These are phyloP conservation scores for Sporothrix euskadiensis DNA, from an alignment of 2,329 filamentous ascomycete genomes.

Conservation along the genomic window DNA sequence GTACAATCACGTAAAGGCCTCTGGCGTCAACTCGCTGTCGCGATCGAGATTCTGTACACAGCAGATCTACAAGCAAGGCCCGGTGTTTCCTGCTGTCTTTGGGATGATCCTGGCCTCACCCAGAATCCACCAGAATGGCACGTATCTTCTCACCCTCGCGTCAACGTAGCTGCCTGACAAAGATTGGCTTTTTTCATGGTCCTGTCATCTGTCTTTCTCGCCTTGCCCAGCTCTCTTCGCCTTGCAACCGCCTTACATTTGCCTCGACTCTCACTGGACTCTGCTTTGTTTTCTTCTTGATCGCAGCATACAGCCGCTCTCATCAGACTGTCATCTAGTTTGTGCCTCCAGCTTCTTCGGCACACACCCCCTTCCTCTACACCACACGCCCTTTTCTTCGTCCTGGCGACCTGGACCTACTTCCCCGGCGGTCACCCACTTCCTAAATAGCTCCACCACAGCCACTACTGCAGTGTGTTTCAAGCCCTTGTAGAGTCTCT, in stretches of 20 bases:
- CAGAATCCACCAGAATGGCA: not conserved
- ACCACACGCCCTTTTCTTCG: not conserved
- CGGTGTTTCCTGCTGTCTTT: not conserved
- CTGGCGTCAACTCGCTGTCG: not conserved
- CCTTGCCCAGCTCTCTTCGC: not conserved
- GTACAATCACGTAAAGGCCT: not conserved
- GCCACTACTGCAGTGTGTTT: not conserved
- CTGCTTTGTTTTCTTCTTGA: not conserved
- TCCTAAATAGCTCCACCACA: not conserved
- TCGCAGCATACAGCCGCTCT: not conserved
- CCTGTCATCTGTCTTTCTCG: not conserved
- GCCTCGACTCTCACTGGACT: not conserved
- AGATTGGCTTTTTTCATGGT: not conserved
- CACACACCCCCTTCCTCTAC: no score
- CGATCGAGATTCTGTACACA: not conserved
- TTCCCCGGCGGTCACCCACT: not conserved
- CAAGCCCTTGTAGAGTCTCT: no score
- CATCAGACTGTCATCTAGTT: not conserved
- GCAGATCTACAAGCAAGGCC: no score
- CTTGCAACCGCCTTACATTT: no score
- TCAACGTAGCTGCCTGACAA: not conserved
- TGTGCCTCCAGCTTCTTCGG: not conserved
- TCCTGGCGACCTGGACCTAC: not conserved
- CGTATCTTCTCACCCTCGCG: not conserved
- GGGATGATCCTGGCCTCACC: not conserved